Conservation (phyloP, 1,284 basidiomycete genomes). For the Boletus mariae region DNA sequence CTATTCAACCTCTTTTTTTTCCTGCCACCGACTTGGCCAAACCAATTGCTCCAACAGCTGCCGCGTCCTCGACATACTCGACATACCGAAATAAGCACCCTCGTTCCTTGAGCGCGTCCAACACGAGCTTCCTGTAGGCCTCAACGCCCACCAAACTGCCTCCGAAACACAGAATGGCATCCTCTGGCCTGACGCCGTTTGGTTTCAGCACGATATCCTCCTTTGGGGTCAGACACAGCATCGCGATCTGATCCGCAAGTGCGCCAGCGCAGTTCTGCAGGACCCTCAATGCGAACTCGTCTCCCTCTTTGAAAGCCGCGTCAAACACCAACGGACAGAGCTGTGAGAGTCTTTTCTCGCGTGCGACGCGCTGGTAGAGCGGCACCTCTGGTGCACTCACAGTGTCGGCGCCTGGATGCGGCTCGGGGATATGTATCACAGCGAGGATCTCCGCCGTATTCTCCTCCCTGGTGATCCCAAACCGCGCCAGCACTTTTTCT, state of each 20-base stretch:
- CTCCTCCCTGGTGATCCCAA: constrained; percentile 43
- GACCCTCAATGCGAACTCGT: constrained; percentile 58
- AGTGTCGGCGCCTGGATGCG: constrained; percentile 15
- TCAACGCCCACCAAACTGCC: constrained; percentile 66
- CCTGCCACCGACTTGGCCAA: constrained; percentile 31
- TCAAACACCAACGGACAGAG: constrained; percentile 71
- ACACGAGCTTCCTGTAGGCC: constrained; percentile 55
- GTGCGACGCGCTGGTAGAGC: constrained; percentile 39
- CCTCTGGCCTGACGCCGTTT: constrained; percentile 47
- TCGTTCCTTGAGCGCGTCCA: constrained; percentile 51
- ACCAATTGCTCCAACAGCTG: constrained; percentile 57
- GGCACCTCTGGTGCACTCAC: constrained; percentile 22
- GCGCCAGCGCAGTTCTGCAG: constrained; percentile 47
- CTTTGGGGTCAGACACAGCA: constrained; percentile 45
- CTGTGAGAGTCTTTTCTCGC: constrained; percentile 71
- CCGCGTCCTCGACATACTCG: constrained; percentile 64
- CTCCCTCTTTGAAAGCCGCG: constrained; percentile 61
- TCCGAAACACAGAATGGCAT: constrained; percentile 66
- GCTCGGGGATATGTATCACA: constrained; percentile 57
- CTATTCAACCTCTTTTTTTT: no score
- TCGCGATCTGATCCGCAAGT: constrained; percentile 59
- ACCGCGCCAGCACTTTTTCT: constrained; percentile 47
- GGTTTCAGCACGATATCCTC: constrained; percentile 29
- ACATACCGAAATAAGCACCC: constrained; percentile 63
- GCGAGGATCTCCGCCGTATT: constrained; percentile 60